A percentile compares a stretch with the other conserved stretches of the same genome.
phyloP scores from a whole-genome alignment of 208 protist genomes.

The Tritrichomonas foetus region DNA sequence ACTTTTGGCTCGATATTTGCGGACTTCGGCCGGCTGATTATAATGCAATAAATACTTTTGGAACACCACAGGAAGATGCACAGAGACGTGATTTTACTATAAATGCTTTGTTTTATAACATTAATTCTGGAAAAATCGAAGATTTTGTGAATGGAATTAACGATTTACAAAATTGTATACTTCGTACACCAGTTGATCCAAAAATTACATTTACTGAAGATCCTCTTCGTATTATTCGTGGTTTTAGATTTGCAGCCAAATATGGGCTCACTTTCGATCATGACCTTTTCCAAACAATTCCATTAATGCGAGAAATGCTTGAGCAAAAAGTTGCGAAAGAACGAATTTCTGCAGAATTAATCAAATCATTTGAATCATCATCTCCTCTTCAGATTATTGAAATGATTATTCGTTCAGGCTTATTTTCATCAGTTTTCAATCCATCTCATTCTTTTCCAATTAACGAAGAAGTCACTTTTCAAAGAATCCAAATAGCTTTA shows the following conservation, averaged over 20 bases:
- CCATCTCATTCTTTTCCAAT: not conserved
- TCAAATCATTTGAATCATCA: not conserved
- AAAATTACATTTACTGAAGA: slow-evolving; percentile 59
- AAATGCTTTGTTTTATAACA: slow-evolving; percentile 96
- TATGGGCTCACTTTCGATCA: slow-evolving; percentile 42
- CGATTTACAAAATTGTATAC: not conserved
- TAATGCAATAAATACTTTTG: slow-evolving; percentile 47
- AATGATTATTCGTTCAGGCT: not conserved
- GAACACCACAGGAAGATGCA: slow-evolving; percentile 78
- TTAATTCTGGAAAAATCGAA: slow-evolving; percentile 67
- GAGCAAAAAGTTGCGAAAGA: not conserved
- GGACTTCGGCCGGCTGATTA: not conserved
- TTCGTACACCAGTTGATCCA: slow-evolving; percentile 54
- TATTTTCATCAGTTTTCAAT: not conserved
- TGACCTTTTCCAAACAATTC: not conserved
- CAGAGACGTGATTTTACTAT: slow-evolving; percentile 93
- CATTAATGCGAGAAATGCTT: not conserved
- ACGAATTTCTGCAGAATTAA: not conserved
- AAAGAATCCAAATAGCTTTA: too few species aligned
- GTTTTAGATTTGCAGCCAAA: slow-evolving; percentile 54
- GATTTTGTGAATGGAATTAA: not conserved
- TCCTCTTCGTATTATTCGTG: slow-evolving; percentile 57
- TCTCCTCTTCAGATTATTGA: not conserved
- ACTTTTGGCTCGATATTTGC: slow-evolving; percentile 8
- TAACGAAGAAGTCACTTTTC: not conserved